Percentiles rank a stretch among this genome's conserved stretches.
These are phyloP conservation scores for Alternaria rosae DNA, from an alignment of 2,329 filamentous ascomycete genomes.

Conservation along the genomic window DNA sequence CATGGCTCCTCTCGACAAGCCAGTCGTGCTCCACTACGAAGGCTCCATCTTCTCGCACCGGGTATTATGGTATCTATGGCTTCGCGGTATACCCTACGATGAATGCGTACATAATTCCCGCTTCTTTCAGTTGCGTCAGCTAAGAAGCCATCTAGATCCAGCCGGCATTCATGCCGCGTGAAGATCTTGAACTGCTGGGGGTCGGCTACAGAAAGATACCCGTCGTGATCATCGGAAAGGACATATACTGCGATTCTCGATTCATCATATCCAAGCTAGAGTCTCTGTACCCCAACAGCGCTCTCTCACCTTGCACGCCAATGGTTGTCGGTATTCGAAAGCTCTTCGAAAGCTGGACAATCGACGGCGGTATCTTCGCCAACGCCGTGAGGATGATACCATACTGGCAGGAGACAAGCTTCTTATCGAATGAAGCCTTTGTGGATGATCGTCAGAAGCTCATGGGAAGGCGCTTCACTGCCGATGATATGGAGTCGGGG, in stretches of 20 bases:
- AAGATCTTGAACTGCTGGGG: conserved; percentile 39
- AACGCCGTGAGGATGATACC: conserved; percentile 65
- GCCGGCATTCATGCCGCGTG: conserved; percentile 49
- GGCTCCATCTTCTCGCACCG: conserved; percentile 70
- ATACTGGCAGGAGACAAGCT: conserved; percentile 57
- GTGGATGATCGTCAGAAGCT: conserved; percentile 63
- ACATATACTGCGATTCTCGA: conserved; percentile 44
- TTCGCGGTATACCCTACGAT: conserved; percentile 70
- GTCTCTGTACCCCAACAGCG: conserved; percentile 23
- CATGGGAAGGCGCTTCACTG: conserved; percentile 53
- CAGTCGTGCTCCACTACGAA: conserved; percentile 72
- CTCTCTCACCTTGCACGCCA: conserved; percentile 20
- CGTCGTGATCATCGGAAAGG: conserved; percentile 40
- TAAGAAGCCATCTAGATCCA: conserved; percentile 60
- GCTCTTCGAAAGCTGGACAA: conserved; percentile 64
- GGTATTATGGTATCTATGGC: conserved; percentile 71
- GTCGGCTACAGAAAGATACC: conserved; percentile 51
- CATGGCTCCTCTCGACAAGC: conserved; percentile 47
- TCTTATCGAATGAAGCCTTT: conserved; percentile 67
- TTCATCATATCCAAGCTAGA: conserved; percentile 44
- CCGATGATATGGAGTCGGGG: conserved; percentile 50
- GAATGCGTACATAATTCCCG: conserved; percentile 67
- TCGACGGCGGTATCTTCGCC: conserved; percentile 66
- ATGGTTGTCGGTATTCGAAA: conserved; percentile 59
- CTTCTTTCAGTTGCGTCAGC: background rate